Conservation (phyloP, 2,329 filamentous ascomycete genomes). For the Ophiognomonia clavigignenti-juglandacearum region DNA sequence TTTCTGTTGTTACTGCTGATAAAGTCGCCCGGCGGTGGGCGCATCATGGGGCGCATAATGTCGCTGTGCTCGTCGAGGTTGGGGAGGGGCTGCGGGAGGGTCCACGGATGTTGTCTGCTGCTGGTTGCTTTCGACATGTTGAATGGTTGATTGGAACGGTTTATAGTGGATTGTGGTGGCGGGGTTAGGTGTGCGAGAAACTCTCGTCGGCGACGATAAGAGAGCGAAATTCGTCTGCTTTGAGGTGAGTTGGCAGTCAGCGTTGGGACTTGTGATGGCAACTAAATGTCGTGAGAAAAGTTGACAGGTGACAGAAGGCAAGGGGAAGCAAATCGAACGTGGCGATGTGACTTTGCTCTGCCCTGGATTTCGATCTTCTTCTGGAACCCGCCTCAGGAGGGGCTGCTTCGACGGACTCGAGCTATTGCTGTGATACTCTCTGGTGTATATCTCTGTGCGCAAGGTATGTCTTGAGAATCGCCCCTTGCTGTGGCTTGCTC, state of each 20-base stretch:
- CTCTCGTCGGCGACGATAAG: too few species aligned
- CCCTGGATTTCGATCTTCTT: too few species aligned
- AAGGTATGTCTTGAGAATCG: not conserved
- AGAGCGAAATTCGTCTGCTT: not conserved
- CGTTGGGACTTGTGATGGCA: not conserved
- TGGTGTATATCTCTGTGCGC: not conserved
- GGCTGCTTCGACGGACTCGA: not conserved
- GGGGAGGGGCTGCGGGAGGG: conserved; percentile 16
- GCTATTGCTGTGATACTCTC: not conserved
- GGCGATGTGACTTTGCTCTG: not conserved
- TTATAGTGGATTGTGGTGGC: not conserved
- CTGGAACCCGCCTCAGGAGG: not conserved
- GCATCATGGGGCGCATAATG: conserved; percentile 34
- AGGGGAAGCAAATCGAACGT: not conserved
- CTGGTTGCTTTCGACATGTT: conserved; percentile 27
- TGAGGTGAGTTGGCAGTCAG: not conserved
- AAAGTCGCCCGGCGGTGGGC: conserved; percentile 35
- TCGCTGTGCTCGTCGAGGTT: conserved; percentile 31
- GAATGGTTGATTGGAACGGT: conserved; percentile 20
- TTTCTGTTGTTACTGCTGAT: too few species aligned
- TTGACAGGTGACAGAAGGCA: too few species aligned
- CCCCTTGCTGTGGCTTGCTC: conserved; percentile 5
- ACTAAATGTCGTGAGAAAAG: too few species aligned
- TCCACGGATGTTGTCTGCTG: conserved; percentile 18
- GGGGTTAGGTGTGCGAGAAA: not conserved